Conservation (phyloP, 1,139 yeast genomes). For the Taphrina communis region DNA sequence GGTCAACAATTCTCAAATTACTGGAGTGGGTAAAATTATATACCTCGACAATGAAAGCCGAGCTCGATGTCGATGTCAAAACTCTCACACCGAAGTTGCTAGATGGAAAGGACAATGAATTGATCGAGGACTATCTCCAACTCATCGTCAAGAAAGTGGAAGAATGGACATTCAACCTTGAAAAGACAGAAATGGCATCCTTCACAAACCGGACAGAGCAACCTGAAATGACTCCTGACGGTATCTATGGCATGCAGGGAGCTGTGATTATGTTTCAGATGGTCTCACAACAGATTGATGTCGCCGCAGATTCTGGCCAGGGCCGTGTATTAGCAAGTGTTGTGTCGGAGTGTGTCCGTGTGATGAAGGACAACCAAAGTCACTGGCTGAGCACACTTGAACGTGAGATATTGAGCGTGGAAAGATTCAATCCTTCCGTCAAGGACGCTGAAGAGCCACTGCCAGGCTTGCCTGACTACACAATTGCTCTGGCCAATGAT, state of each 20-base stretch:
- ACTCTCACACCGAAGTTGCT: constrained; percentile 55
- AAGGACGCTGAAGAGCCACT: constrained; percentile 55
- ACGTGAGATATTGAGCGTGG: constrained; percentile 66
- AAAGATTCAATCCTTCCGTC: constrained; percentile 50
- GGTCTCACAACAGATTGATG: constrained; percentile 90
- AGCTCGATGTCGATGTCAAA: constrained; percentile 56
- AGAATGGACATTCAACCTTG: constrained; percentile 78
- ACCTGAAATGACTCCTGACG: constrained; percentile 73
- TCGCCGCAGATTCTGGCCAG: constrained; percentile 85
- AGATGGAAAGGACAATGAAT: constrained; percentile 70
- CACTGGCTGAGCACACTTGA: constrained; percentile 50
- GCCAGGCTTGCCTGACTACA: constrained; percentile 76
- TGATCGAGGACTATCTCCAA: constrained; percentile 72
- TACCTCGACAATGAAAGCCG: constrained; percentile 58
- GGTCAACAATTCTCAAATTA: constrained; percentile 55
- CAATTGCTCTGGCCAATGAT: constrained; percentile 83
- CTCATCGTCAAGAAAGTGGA: constrained; percentile 73
- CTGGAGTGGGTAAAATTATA: constrained; percentile 79
- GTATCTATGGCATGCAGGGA: constrained; percentile 65
- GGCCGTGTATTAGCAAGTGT: constrained; percentile 84
- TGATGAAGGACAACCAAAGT: constrained; percentile 64
- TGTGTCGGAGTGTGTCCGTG: constrained; percentile 70
- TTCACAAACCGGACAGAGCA: constrained; percentile 69
- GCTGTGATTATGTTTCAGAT: constrained; percentile 79
- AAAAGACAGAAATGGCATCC: constrained; percentile 65